Conservation (phyloP, 371 early-diverging fungal species). For the Capillidium heterosporum region DNA sequence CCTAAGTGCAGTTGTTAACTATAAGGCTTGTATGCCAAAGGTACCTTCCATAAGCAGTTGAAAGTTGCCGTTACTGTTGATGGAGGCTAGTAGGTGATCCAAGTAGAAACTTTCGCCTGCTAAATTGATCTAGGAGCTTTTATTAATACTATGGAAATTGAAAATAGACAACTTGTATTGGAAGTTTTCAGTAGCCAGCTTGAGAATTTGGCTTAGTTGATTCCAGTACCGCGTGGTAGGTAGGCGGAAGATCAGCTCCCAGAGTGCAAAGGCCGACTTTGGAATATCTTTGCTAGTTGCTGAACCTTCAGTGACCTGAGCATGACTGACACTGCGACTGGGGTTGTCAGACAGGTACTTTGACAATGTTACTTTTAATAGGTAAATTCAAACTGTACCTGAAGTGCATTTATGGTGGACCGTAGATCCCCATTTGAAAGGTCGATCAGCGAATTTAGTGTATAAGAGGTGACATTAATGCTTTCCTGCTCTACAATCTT, state of each 20-base stretch:
- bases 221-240: not conserved
- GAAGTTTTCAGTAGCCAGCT: no score
- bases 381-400: constrained; percentile 25
- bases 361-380: not conserved
- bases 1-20: constrained; percentile 20
- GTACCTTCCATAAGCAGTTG: constrained; percentile 69
- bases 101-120: constrained; percentile 18
- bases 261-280: constrained; percentile 50
- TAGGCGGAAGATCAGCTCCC: constrained; percentile 53
- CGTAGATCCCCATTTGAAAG: constrained; percentile 72
- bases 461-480: constrained; percentile 48
- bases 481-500: constrained; percentile 67
- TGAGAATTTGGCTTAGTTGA: no score
- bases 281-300: constrained; percentile 70
- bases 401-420: constrained; percentile 70
- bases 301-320: constrained; percentile 26
- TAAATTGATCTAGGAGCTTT: not conserved
- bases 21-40: not conserved
- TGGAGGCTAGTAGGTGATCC: constrained; percentile 23
- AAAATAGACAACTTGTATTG: no score
- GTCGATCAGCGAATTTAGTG: constrained; percentile 54
- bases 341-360: constrained; percentile 6
- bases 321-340: constrained; percentile 24
- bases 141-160: no score
- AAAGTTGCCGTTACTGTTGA: constrained; percentile 54